Conservation (phyloP, 225 moss, liverwort and hornwort species). For the Antitrichia curtipendula region DNA sequence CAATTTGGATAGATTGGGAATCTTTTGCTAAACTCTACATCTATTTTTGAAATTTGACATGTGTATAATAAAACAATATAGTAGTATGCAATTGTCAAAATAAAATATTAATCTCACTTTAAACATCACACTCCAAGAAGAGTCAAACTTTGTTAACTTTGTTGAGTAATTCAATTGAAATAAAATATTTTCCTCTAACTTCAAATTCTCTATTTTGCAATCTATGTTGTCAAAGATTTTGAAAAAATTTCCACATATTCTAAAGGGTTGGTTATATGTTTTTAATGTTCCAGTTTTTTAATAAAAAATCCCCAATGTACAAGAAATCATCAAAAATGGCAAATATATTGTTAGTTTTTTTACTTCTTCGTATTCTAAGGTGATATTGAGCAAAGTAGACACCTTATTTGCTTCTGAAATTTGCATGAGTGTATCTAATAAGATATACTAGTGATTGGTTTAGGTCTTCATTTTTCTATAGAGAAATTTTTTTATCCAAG, state of each 20-base stretch:
- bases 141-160: too few relatives aligned
- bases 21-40: fast-evolving
- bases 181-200: too few relatives aligned
- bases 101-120: too few relatives aligned
- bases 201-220: too few relatives aligned
- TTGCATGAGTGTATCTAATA: neutral
- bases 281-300: neutral
- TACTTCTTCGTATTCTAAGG: fast-evolving
- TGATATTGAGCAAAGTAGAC: neutral
- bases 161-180: too few relatives aligned
- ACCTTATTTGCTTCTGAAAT: neutral
- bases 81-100: too few relatives aligned
- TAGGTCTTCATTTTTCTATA: neutral
- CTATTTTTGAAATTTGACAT: neutral
- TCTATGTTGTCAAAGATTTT: too few relatives aligned
- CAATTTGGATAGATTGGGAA: neutral
- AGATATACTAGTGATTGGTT: neutral
- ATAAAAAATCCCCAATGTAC: neutral
- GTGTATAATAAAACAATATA: too few relatives aligned
- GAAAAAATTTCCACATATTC: fast-evolving
- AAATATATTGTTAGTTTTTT: neutral
- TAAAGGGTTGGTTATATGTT: neutral
- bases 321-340: neutral
- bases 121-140: too few relatives aligned
- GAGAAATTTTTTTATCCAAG: neutral